Conservation (phyloP, 2,329 filamentous ascomycete species). For the Microsporum ferrugineum region DNA sequence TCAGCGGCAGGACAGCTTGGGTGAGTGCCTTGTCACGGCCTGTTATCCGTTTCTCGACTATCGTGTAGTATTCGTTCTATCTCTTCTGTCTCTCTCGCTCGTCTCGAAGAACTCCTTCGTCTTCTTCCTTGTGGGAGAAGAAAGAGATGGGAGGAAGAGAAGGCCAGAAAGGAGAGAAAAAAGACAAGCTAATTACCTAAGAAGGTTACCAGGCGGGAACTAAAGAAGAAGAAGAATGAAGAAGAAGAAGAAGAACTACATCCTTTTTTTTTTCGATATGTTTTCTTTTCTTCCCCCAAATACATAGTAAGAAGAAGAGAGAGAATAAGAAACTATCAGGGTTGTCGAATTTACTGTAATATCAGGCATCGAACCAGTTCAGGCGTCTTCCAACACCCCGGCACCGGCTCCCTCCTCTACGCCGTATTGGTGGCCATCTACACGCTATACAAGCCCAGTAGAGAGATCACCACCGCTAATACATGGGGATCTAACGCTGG, state of each 20-base stretch:
- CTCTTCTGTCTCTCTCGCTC: neutral
- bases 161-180: neutral
- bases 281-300: neutral
- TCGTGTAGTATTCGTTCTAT: neutral
- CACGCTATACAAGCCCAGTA: conserved; percentile 1
- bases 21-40: neutral
- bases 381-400: neutral
- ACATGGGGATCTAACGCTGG: neutral
- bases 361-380: neutral
- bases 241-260: neutral
- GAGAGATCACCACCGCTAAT: neutral
- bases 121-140: too few relatives aligned
- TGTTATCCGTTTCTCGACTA: neutral
- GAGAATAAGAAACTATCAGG: too few relatives aligned
- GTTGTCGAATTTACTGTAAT: neutral
- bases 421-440: neutral
- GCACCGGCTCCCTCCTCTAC: neutral
- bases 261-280: neutral
- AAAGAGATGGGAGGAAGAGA: neutral
- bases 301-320: too few relatives aligned
- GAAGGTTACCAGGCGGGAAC: neutral
- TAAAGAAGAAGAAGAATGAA: neutral
- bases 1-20: neutral
- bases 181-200: conserved; percentile 2
- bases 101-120: neutral